These are phyloP conservation scores for Aquilaria sinensis DNA, from an alignment of 345 rosid genomes.

Conservation along the genomic window DNA sequence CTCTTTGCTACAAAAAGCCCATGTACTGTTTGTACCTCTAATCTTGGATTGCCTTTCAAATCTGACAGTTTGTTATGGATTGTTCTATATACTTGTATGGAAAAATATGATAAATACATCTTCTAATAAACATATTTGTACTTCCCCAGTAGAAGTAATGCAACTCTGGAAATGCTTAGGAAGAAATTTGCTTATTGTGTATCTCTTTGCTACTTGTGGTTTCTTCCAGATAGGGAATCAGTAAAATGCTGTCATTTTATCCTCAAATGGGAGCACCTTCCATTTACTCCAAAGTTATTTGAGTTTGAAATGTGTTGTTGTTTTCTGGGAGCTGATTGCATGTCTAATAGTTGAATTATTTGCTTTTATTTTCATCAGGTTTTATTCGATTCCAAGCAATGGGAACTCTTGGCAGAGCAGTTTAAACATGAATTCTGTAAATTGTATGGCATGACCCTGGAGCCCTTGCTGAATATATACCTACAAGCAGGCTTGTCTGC, in stretches of 20 bases:
- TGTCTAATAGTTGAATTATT: neutral
- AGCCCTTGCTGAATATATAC: conserved; percentile 85
- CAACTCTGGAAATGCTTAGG: no score
- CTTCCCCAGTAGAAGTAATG: no score
- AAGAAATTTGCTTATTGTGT: neutral
- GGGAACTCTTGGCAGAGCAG: conserved; percentile 87
- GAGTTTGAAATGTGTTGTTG: neutral
- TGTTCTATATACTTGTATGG: no score
- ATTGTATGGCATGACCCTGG: conserved; percentile 93
- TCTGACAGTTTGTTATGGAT: no score
- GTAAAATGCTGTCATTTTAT: no score
- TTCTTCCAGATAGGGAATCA: no score
- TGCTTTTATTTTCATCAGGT: conserved; percentile 36
- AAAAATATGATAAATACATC: no score
- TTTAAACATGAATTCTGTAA: conserved; percentile 91
- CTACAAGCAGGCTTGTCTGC: conserved; percentile 97
- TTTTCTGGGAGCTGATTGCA: neutral
- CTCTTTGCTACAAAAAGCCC: no score
- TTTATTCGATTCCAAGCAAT: conserved; percentile 81
- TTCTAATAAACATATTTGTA: no score
- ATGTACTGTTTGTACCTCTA: no score
- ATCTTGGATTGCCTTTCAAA: no score
- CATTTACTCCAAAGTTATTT: neutral
- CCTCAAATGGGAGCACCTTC: no score
- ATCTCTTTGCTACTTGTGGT: neutral